A percentile compares a stretch with the other conserved stretches of the same genome.
phyloP scores from a whole-genome alignment of 352 stramenopile genomes.

The Phytopythium ostracodes region DNA sequence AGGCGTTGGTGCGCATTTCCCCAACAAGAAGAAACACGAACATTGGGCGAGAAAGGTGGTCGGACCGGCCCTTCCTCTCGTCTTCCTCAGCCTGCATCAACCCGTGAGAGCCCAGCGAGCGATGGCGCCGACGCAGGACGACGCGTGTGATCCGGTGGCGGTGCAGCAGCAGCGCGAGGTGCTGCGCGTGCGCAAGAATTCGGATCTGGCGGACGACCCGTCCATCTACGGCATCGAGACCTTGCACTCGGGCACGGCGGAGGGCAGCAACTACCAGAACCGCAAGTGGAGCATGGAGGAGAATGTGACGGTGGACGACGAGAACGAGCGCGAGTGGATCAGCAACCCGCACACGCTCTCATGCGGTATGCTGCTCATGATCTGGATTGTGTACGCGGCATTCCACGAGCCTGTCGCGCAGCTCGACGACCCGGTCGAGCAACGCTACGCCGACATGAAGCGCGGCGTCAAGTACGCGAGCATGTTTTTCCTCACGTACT shows the following conservation, averaged over 20 bases:
- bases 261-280: constrained; percentile 66
- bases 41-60: background rate
- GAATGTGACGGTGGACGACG: constrained; percentile 65
- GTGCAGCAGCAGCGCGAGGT: constrained; percentile 42
- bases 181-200: constrained; percentile 50
- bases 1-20: constrained; percentile 1
- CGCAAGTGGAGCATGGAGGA: constrained; percentile 86
- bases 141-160: constrained; percentile 8
- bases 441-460: constrained; percentile 51
- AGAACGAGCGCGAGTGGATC: constrained; percentile 76
- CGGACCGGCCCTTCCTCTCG: background rate
- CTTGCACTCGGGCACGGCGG: background rate
- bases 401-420: constrained; percentile 51
- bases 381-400: constrained; percentile 83
- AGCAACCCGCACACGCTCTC: constrained; percentile 82
- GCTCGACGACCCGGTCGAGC: constrained; percentile 32
- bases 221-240: constrained; percentile 40
- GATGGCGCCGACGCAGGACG: constrained; percentile 16
- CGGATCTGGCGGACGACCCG: constrained; percentile 38
- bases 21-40: background rate
- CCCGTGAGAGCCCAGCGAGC: background rate
- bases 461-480: constrained; percentile 74
- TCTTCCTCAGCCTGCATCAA: background rate
- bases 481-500: constrained; percentile 87
- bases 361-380: constrained; percentile 72